Conservation (phyloP, 2,329 filamentous ascomycete species). For the Nemania diffusa region DNA sequence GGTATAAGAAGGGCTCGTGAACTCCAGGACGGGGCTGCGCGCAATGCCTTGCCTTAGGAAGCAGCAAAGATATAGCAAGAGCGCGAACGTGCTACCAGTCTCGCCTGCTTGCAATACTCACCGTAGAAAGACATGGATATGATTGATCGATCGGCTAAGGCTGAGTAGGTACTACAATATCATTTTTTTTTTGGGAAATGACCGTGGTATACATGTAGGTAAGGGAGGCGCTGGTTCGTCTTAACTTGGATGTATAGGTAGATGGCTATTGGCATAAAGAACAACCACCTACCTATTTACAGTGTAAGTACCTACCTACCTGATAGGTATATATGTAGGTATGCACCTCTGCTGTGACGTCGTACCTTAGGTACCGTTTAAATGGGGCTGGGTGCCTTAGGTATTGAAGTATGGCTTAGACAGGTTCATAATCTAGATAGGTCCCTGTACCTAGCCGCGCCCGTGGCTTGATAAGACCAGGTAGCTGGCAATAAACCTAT, state of each 20-base stretch:
- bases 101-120: conserved; percentile 10
- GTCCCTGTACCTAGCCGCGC: too few species aligned
- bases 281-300: neutral
- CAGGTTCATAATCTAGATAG: too few species aligned
- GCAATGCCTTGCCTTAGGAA: conserved; percentile 16
- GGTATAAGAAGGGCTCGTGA: conserved; percentile 24
- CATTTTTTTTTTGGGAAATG: neutral
- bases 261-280: neutral
- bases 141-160: neutral
- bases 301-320: too few species aligned
- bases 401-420: too few species aligned
- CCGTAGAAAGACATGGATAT: conserved; percentile 21
- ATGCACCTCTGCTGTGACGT: neutral
- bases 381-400: too few species aligned
- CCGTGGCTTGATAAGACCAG: neutral
- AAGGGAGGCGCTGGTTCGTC: neutral
- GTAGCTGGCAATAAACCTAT: too few species aligned
- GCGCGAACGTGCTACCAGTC: conserved; percentile 20
- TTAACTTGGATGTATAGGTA: neutral
- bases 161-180: neutral
- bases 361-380: too few species aligned
- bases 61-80: conserved; percentile 17
- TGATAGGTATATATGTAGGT: neutral
- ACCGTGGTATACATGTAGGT: neutral
- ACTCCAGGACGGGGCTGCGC: neutral